These are phyloP conservation scores for Cryoendolithus antarcticus DNA, from an alignment of 2,329 filamentous ascomycete species.

Conservation along the genomic window DNA sequence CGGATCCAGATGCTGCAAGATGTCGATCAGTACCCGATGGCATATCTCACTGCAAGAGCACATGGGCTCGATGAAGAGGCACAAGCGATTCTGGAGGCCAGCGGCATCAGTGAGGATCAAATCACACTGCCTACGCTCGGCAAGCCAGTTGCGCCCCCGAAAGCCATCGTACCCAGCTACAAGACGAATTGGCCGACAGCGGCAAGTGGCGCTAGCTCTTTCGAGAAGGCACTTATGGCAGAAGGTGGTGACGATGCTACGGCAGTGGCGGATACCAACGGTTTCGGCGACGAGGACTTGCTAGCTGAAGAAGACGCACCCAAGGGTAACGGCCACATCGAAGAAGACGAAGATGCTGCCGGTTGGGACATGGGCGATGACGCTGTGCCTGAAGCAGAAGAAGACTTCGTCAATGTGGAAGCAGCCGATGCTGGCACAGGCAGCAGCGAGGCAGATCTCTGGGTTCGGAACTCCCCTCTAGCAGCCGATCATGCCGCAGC, in stretches of 20 bases:
- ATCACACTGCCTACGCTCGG: conserved; percentile 66
- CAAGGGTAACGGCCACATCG: conserved; percentile 46
- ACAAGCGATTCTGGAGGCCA: conserved; percentile 78
- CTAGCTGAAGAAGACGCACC: conserved; percentile 48
- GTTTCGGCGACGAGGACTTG: conserved; percentile 51
- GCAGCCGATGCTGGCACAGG: conserved; percentile 70
- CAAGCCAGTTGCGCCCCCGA: conserved; percentile 54
- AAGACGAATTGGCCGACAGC: conserved; percentile 94
- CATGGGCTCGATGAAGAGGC: conserved; percentile 84
- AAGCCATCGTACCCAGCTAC: conserved; percentile 71
- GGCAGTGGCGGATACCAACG: conserved; percentile 45
- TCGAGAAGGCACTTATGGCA: conserved; percentile 86
- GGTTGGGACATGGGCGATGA: conserved; percentile 98
- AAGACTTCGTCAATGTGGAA: conserved; percentile 86
- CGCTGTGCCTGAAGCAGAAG: conserved; percentile 74
- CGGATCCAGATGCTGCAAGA: conserved; percentile 99
- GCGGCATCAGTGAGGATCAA: conserved; percentile 81
- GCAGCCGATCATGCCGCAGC: conserved; percentile 90
- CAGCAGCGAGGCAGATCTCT: conserved; percentile 86
- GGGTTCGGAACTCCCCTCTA: conserved; percentile 93
- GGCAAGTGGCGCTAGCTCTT: conserved; percentile 80
- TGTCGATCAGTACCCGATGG: conserved; percentile 91
- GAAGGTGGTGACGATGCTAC: conserved; percentile 58
- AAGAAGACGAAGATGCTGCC: conserved; percentile 65
- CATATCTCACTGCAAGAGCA: conserved; percentile 89